phyloP scores from a whole-genome alignment of 2,329 filamentous ascomycete species.

The Aspergillus caelatus region DNA sequence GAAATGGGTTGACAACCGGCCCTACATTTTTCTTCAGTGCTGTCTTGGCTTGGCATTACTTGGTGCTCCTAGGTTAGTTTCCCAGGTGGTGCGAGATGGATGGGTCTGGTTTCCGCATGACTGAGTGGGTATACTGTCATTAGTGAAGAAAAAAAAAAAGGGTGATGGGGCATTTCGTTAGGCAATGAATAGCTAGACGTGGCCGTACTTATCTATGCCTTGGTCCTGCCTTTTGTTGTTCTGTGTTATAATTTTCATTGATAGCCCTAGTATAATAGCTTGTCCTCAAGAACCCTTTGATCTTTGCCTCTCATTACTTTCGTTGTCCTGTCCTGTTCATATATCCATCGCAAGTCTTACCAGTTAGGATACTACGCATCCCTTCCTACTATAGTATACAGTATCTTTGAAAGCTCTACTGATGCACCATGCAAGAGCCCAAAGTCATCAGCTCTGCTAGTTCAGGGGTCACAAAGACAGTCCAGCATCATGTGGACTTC shows the following conservation, averaged over 20 bases:
- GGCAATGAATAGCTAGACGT: background rate
- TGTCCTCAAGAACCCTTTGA: background rate
- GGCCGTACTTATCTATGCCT: background rate
- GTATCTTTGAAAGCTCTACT: background rate
- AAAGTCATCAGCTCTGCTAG: background rate
- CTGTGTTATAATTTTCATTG: background rate
- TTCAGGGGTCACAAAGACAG: background rate
- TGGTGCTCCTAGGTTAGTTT: background rate
- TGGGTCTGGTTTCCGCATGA: background rate
- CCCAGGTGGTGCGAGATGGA: background rate
- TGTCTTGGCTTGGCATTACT: background rate
- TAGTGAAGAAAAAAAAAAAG: background rate
- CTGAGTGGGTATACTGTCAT: background rate
- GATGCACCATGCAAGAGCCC: background rate
- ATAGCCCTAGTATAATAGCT: background rate
- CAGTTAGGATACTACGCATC: background rate
- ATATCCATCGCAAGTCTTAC: background rate
- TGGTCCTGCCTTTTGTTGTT: background rate
- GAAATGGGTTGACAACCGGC: background rate
- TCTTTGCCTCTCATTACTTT: background rate
- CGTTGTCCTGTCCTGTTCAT: background rate
- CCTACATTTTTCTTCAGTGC: background rate
- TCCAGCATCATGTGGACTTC: conserved; percentile 12
- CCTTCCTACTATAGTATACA: background rate
- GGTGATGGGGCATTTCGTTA: background rate